Evolutionary conservation across 805 yeast species (phyloP), one percentile per base, ranked within the genome.

Genomic region (Candida sphagnicola): DNA sequence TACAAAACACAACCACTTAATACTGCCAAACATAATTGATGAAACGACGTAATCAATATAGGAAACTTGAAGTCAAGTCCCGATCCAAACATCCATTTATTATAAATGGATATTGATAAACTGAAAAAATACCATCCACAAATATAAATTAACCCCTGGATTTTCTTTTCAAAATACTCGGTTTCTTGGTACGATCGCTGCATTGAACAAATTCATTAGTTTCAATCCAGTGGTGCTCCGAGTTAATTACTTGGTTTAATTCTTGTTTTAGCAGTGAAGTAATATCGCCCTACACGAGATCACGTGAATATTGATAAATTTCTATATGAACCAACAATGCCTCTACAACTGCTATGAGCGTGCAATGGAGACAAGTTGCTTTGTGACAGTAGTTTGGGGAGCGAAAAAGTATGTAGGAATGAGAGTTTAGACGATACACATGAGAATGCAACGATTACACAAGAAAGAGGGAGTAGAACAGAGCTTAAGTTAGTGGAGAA

Each of bases 81-180:
- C 8, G 75, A 71, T 28, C 91, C 90, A 65, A 91, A 93, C 97
- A 91, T 91, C 97, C 97, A 89, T 65, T 90, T 90, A 69, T 93
- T 93, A 65, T 91, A 93, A 21, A 86, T 60, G 6, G 90, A 81
- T 14, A 85, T 77, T 13, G 85, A 62, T 40, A 85, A 65, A 5
- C 90, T 81, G 42, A 82, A 82, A 13, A 72, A 41, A 49, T 83
- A 85, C 95, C 93, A 85, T 4, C 85, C 85, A 5, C 56, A 40
- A 26, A 67, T 68, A 47, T 63, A 69, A 12, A 56, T 28, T 4
- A 44, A 34, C 4, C 67, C 57, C 40, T 59, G 55, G 11, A 45
- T 8, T 26, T 5, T 41, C 29, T 34, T 18, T 12, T 24, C 17
- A 15, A 14, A 29, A 25, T 34, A 24, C 28, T 34, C n/a, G 19